phyloP scores from a whole-genome alignment of 2,329 filamentous ascomycete genomes.

The Fusarium denticulatum region DNA sequence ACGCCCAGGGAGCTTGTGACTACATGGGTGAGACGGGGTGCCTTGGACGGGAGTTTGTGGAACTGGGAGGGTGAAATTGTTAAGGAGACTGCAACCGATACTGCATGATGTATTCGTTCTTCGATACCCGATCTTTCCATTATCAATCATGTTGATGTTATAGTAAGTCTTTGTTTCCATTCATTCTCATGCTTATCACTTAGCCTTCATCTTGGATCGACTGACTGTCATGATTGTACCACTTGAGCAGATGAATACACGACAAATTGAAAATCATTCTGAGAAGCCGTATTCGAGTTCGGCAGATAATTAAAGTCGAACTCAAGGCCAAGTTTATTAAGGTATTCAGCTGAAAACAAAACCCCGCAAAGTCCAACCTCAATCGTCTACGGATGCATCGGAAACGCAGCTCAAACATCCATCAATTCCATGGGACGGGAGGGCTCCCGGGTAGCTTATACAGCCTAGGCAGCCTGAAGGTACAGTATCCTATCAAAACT shows the following conservation, averaged over 20 bases:
- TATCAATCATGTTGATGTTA: not conserved
- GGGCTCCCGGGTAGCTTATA: constrained; percentile 21
- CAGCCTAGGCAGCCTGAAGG: not conserved
- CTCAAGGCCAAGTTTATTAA: not conserved
- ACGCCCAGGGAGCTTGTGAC: constrained; percentile 50
- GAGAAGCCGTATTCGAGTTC: not conserved
- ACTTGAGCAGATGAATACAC: not conserved
- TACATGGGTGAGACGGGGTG: constrained; percentile 52
- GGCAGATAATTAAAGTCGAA: not conserved
- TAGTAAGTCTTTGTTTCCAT: not conserved
- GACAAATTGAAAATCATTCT: not conserved
- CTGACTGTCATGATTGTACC: no score
- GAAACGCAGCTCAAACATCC: constrained; percentile 3
- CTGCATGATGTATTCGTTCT: not conserved
- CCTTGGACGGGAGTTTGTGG: constrained; percentile 55
- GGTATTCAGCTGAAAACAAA: not conserved
- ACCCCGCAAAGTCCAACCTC: not conserved
- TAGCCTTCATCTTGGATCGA: not conserved
- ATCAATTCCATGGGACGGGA: not conserved
- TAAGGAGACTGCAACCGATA: not conserved
- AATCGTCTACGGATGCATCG: constrained; percentile 10
- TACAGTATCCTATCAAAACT: not conserved
- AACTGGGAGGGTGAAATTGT: constrained; percentile 44
- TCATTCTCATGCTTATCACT: not conserved
- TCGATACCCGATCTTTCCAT: not conserved